These are phyloP conservation scores for Wallemia ichthyophaga DNA, from an alignment of 1,284 basidiomycete species.

Conservation along the genomic window DNA sequence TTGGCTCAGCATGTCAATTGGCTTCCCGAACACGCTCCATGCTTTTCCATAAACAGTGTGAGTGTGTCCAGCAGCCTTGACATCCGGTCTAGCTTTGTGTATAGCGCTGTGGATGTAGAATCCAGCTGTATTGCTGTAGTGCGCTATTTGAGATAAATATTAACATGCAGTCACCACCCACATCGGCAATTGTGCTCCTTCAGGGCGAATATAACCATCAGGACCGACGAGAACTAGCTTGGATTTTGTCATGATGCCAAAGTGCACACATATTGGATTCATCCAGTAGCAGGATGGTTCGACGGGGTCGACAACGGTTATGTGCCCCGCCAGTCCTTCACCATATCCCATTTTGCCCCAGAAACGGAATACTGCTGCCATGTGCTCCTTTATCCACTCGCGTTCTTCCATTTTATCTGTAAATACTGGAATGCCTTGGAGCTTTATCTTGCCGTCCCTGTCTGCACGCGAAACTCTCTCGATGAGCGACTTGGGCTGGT, in stretches of 20 bases:
- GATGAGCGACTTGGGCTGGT: neutral
- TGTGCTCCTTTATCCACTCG: conserved; percentile 7
- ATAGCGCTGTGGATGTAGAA: conserved; percentile 9
- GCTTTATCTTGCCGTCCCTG: neutral
- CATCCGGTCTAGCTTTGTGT: conserved; percentile 13
- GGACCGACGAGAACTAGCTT: conserved; percentile 14
- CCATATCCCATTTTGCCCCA: conserved; percentile 5
- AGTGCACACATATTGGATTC: conserved; percentile 14
- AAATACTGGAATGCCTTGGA: neutral
- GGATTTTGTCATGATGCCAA: conserved; percentile 9
- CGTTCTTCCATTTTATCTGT: neutral
- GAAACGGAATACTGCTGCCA: conserved; percentile 12
- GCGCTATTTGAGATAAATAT: too few relatives aligned
- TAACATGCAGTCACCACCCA: too few relatives aligned
- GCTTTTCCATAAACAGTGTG: conserved; percentile 12
- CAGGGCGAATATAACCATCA: conserved; percentile 12
- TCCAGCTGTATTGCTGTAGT: neutral
- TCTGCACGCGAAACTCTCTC: neutral
- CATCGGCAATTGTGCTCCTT: conserved; percentile 14
- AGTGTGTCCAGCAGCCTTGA: conserved; percentile 14
- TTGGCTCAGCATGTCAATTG: conserved; percentile 15
- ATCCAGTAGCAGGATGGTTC: conserved; percentile 13
- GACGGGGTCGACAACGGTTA: conserved; percentile 14
- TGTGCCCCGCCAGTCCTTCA: conserved; percentile 12
- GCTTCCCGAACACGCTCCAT: conserved; percentile 9